These are phyloP conservation scores for Tetraselmis striata DNA, from an alignment of 139 green algal genomes.

Conservation along the genomic window DNA sequence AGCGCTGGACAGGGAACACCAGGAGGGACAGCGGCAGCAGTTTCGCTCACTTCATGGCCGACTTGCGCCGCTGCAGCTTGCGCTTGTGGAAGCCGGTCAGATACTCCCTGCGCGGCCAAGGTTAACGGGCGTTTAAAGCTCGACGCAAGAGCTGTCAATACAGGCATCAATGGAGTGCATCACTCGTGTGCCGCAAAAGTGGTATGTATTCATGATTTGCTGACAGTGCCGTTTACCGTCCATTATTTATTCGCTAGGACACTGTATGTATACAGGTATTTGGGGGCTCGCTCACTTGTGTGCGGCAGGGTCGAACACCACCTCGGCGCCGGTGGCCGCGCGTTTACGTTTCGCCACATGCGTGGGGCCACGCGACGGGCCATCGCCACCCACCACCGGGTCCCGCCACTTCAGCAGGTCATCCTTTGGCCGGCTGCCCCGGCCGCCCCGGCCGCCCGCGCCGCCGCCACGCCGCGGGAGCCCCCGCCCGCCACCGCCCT, in stretches of 20 bases:
- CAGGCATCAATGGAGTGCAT: too few relatives aligned
- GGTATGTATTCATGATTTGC: too few relatives aligned
- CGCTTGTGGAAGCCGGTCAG: conserved; percentile 62
- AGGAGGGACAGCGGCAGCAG: too few relatives aligned
- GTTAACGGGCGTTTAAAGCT: neutral
- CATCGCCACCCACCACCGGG: neutral
- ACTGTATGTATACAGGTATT: too few relatives aligned
- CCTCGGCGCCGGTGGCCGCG: conserved; percentile 19
- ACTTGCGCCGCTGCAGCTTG: conserved; percentile 56
- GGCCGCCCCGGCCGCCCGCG: too few relatives aligned
- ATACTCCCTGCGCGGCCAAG: conserved; percentile 39
- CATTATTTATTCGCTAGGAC: too few relatives aligned
- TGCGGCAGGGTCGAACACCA: conserved; percentile 52
- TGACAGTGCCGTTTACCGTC: too few relatives aligned
- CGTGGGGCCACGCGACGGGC: too few relatives aligned
- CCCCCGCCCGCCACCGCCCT: neutral
- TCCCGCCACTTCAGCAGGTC: neutral
- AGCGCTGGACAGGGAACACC: too few relatives aligned
- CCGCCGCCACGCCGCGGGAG: too few relatives aligned
- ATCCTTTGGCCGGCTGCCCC: neutral
- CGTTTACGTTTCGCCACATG: neutral
- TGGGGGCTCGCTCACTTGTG: conserved; percentile 48
- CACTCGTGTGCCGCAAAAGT: too few relatives aligned
- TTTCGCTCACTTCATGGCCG: conserved; percentile 42
- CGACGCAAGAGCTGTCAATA: too few relatives aligned